Conservation (phyloP, 257 asterid genomes). For the Plectranthus barbatus region DNA sequence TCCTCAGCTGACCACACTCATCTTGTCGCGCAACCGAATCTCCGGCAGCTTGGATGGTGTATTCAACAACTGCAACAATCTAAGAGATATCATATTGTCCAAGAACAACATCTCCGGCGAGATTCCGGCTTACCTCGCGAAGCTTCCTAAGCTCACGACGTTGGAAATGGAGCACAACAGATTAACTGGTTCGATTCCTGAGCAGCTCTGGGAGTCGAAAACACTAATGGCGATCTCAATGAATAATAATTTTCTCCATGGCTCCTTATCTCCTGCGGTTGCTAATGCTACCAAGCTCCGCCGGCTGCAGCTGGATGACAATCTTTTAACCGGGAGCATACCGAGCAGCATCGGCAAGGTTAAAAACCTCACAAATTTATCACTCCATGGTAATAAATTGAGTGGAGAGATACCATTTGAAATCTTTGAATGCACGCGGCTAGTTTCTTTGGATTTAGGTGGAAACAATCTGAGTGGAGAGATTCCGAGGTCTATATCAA, state of each 20-base stretch:
- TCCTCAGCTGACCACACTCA: conserved; percentile 28
- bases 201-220: conserved; percentile 54
- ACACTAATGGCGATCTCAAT: conserved; percentile 53
- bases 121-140: conserved; percentile 56
- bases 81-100: conserved; percentile 50
- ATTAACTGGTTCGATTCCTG: conserved; percentile 53
- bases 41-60: conserved; percentile 39
- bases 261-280: conserved; percentile 33
- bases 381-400: conserved; percentile 59
- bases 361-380: conserved; percentile 57
- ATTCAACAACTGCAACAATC: conserved; percentile 41
- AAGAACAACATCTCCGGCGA: conserved; percentile 52
- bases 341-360: conserved; percentile 54
- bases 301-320: conserved; percentile 53
- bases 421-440: conserved; percentile 53
- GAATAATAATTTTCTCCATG: conserved; percentile 42
- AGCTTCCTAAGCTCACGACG: conserved; percentile 46
- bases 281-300: conserved; percentile 26
- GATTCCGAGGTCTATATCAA: conserved; percentile 47
- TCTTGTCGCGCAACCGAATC: conserved; percentile 47
- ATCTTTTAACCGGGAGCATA: conserved; percentile 50
- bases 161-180: conserved; percentile 55
- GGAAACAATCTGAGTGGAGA: conserved; percentile 40
- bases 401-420: conserved; percentile 53
- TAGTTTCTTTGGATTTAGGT: conserved; percentile 63